Evolutionary conservation across 805 yeast genomes (phyloP), one percentile per base, ranked within the genome.

Genomic region (Candida taoyuanica): DNA sequence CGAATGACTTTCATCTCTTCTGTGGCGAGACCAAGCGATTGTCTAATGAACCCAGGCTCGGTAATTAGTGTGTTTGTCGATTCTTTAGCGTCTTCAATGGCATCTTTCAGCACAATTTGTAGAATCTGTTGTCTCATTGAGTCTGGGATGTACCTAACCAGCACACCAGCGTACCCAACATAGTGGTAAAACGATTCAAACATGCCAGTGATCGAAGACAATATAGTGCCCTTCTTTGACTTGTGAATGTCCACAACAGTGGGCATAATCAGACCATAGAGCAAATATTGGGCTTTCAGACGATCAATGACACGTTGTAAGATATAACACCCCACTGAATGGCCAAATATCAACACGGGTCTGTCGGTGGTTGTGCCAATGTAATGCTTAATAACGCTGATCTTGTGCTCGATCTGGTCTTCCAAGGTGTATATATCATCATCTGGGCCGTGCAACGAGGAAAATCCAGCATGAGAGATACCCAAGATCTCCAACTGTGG

Each of bases 301-400:
- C 38, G 21, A 17, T 59, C 50, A 1, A 74, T 63, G 2, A 76
- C 64, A 31, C 82, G 56, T 55, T 83, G 88, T 3, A 67, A 56
- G 31, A 84, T 63, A 65, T 73, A 84, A 5, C 78, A 68, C 2
- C 94, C 94, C 12, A 83, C 74, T 0, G 91, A 82, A 55, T 84
- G 94, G 16, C 86, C 81, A 48, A 80, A 56, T 17, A 81, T 61
- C 35, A 63, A 60, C 7, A 81, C 55, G 11, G 68, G 64, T 26
- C 70, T 33, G 34, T 50, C 40, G 39, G 36, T 27, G n/a, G 34
- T 17, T 6, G 29, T 3, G 14, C 42, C 34, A 24, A 66, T 39
- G 36, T 62, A 50, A 24, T 65, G 55, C 33, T 63, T 60, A 30
- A 82, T 59, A n/a, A 80, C 62, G 9, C 64, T 66, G 18, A 68